Evolutionary conservation across 2,329 filamentous ascomycete species (phyloP).

Genomic region (Venturia pyrina): DNA sequence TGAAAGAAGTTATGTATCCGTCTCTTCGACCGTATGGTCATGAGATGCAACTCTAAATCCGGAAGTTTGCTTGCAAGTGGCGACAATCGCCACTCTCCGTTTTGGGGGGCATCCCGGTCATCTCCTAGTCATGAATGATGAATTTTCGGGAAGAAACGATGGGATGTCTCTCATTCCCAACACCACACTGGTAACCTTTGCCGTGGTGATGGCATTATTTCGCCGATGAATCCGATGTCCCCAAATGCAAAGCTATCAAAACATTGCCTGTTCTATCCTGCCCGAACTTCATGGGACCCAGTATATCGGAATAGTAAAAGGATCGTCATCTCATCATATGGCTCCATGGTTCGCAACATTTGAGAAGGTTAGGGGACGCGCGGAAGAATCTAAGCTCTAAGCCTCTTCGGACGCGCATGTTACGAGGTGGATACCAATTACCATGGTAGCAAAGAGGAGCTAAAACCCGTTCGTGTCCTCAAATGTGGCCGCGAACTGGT

Average conservation of each 20-base stretch:
- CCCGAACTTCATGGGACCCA: background rate
- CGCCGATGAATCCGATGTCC: background rate
- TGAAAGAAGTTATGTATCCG: too few species aligned
- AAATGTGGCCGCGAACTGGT: background rate
- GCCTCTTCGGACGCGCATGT: background rate
- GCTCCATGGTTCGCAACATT: background rate
- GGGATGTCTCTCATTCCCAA: background rate
- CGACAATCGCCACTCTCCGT: background rate
- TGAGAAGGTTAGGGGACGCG: background rate
- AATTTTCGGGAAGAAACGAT: background rate
- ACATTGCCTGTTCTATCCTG: background rate
- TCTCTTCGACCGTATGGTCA: too few species aligned
- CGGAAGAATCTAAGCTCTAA: background rate
- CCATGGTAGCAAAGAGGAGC: background rate
- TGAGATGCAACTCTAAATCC: background rate
- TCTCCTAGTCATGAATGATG: background rate
- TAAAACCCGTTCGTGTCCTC: background rate
- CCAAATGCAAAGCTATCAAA: background rate
- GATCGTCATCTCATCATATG: background rate
- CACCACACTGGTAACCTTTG: background rate
- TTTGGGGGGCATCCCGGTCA: background rate
- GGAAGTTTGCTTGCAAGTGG: background rate
- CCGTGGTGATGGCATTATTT: background rate
- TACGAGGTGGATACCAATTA: background rate
- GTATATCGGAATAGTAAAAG: background rate